A percentile compares a stretch with the other conserved stretches of the same genome.
These are phyloP conservation scores for Ceratocystis cacaofunesta DNA, from an alignment of 2,329 filamentous ascomycete genomes.

Conservation along the genomic window DNA sequence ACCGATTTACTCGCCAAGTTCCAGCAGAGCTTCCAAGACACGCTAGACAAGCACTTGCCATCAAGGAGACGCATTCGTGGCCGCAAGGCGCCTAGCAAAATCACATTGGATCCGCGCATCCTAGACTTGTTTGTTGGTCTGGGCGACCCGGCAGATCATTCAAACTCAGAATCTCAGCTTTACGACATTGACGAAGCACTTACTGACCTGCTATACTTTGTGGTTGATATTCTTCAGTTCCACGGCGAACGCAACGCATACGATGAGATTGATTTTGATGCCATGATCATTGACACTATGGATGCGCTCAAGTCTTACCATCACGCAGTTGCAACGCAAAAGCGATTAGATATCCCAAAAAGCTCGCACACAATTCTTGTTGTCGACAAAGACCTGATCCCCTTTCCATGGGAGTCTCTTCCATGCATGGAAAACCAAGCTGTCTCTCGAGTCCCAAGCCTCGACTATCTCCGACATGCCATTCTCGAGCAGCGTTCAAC, in stretches of 20 bases:
- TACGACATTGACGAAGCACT: slow-evolving; percentile 72
- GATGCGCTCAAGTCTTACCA: slow-evolving; percentile 76
- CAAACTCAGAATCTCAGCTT: slow-evolving; percentile 49
- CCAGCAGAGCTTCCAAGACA: slow-evolving; percentile 58
- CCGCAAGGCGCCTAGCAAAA: slow-evolving; percentile 25
- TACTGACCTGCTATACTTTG: slow-evolving; percentile 89
- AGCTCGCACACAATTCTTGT: slow-evolving; percentile 68
- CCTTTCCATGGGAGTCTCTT: slow-evolving; percentile 91
- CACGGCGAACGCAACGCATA: slow-evolving; percentile 93
- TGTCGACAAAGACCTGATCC: slow-evolving; percentile 77
- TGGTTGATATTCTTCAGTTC: slow-evolving; percentile 92
- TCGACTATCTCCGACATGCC: slow-evolving; percentile 65
- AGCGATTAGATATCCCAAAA: slow-evolving; percentile 25
- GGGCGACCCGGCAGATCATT: slow-evolving; percentile 57
- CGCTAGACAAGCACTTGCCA: slow-evolving; percentile 72
- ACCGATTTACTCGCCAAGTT: slow-evolving; percentile 57
- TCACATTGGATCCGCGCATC: slow-evolving; percentile 45
- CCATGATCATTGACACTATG: slow-evolving; percentile 73
- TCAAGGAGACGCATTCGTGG: slow-evolving; percentile 54
- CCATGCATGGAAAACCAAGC: slow-evolving; percentile 67
- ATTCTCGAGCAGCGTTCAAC: slow-evolving; percentile 40
- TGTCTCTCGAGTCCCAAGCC: slow-evolving; percentile 75
- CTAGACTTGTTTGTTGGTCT: slow-evolving; percentile 81
- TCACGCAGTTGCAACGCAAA: slow-evolving; percentile 27
- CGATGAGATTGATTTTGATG: slow-evolving; percentile 92